Conservation (phyloP, 2,329 filamentous ascomycete species). For the Penicillium sp. region DNA sequence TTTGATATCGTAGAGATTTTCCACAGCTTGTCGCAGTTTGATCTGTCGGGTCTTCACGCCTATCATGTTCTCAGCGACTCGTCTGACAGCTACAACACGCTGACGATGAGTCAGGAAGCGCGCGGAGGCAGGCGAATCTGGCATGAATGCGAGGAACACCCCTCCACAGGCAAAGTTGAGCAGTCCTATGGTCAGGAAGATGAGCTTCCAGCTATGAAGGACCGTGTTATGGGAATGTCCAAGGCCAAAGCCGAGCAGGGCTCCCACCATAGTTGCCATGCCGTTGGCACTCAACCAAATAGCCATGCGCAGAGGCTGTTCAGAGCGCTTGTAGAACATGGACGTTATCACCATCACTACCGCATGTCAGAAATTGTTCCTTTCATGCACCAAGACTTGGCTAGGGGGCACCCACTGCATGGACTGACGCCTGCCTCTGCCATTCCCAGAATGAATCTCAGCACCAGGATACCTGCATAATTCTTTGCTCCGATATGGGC, state of each 20-base stretch:
- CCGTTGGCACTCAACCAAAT: constrained; percentile 42
- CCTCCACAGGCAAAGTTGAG: constrained; percentile 49
- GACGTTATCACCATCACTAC: constrained; percentile 39
- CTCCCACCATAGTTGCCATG: constrained; percentile 40
- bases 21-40: constrained; percentile 38
- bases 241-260: constrained; percentile 38
- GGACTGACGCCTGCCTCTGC: constrained; percentile 40
- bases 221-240: constrained; percentile 33
- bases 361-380: not conserved
- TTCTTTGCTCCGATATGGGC: constrained; percentile 42
- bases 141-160: constrained; percentile 38
- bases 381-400: too few species aligned
- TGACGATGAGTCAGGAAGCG: constrained; percentile 43
- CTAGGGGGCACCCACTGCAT: constrained; percentile 24
- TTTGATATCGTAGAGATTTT: constrained; percentile 43
- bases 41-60: constrained; percentile 42
- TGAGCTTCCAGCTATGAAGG: constrained; percentile 41
- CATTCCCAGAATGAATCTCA: constrained; percentile 52
- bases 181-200: constrained; percentile 44
- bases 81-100: constrained; percentile 43
- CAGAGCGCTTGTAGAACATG: constrained; percentile 42
- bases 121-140: constrained; percentile 41
- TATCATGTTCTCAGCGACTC: constrained; percentile 46
- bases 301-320: constrained; percentile 39
- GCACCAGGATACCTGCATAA: constrained; percentile 47